A percentile compares a stretch with the other conserved stretches of the same genome.
phyloP scores from a whole-genome alignment of 140 eudicot genomes.

The Cichorium intybus region DNA sequence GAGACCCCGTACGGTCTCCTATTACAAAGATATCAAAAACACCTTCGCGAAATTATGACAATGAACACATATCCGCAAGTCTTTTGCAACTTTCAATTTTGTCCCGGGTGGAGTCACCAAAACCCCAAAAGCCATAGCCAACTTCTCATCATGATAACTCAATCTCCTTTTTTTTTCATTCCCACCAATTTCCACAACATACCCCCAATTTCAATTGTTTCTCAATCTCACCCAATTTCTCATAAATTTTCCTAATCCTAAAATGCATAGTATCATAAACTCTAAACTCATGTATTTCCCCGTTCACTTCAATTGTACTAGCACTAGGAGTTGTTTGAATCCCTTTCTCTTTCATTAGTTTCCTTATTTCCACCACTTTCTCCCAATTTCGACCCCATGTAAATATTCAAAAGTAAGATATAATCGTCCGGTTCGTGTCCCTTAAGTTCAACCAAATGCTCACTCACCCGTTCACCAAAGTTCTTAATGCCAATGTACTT shows the following conservation, averaged over 20 bases:
- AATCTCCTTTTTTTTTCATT: slow-evolving; percentile 27
- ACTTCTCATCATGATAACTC: slow-evolving; percentile 73
- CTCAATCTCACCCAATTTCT: slow-evolving; percentile 62
- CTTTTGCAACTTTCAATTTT: slow-evolving; percentile 63
- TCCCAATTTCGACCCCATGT: slow-evolving; percentile 48
- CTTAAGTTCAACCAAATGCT: slow-evolving; percentile 59
- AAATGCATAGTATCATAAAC: slow-evolving; percentile 70
- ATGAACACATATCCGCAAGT: slow-evolving; percentile 54
- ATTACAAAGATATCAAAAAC: slow-evolving; percentile 57
- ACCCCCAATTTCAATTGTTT: slow-evolving; percentile 80
- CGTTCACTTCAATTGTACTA: slow-evolving; percentile 64
- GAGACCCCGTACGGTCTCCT: slow-evolving; percentile 63
- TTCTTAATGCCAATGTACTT: slow-evolving; percentile 42
- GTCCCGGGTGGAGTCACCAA: slow-evolving; percentile 77
- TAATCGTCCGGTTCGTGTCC: slow-evolving; percentile 81
- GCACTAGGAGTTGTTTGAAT: slow-evolving; percentile 62
- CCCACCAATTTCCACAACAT: slow-evolving; percentile 45
- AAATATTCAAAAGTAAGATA: slow-evolving; percentile 62
- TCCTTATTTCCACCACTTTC: slow-evolving; percentile 61
- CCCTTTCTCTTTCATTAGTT: slow-evolving; percentile 65
- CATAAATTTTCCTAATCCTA: slow-evolving; percentile 53
- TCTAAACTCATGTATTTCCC: slow-evolving; percentile 58
- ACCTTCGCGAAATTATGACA: slow-evolving; percentile 80
- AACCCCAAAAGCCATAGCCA: slow-evolving; percentile 84
- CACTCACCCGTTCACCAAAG: slow-evolving; percentile 66